Evolutionary conservation across 371 early-diverging fungal genomes (phyloP).

Genomic region (Rhizomucor pusillus): DNA sequence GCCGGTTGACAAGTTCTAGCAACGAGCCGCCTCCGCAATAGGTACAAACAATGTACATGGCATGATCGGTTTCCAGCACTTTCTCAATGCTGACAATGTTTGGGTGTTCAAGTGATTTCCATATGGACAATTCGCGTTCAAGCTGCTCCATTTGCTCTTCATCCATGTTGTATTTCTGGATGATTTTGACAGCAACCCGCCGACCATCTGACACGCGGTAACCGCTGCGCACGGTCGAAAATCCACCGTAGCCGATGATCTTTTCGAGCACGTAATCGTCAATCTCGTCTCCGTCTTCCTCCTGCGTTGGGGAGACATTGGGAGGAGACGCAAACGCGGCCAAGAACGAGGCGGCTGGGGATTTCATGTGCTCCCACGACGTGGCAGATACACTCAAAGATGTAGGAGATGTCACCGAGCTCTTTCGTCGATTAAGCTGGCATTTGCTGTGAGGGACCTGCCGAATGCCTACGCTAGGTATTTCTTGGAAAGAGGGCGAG

Average conservation of each 20-base stretch:
- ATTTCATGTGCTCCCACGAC: slow-evolving; percentile 47
- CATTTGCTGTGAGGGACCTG: slow-evolving; percentile 14
- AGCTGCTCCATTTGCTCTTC: slow-evolving; percentile 18
- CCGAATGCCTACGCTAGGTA: not conserved
- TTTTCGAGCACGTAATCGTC: slow-evolving; percentile 60
- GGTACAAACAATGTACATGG: slow-evolving; percentile 70
- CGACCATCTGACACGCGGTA: slow-evolving; percentile 26
- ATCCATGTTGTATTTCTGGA: slow-evolving; percentile 25
- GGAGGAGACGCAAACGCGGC: slow-evolving; percentile 48
- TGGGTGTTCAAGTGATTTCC: slow-evolving; percentile 69
- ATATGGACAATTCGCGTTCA: slow-evolving; percentile 64
- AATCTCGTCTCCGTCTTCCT: slow-evolving; percentile 62
- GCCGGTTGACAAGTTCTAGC: slow-evolving; percentile 27
- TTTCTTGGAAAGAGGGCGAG: slow-evolving; percentile 2
- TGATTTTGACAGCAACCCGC: slow-evolving; percentile 59
- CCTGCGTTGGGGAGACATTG: slow-evolving; percentile 14
- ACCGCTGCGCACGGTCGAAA: slow-evolving; percentile 65
- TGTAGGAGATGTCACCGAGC: slow-evolving; percentile 6
- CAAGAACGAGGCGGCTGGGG: slow-evolving; percentile 64
- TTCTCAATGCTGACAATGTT: slow-evolving; percentile 63
- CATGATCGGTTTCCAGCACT: slow-evolving; percentile 60
- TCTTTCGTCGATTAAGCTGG: slow-evolving; percentile 13
- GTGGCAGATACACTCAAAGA: slow-evolving; percentile 28
- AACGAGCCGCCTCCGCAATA: slow-evolving; percentile 60
- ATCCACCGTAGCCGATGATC: slow-evolving; percentile 67